Percentiles rank a stretch among this genome's conserved stretches.
These are phyloP conservation scores for Panicum virgatum DNA, from an alignment of 202 grass and related monocot species.

Conservation along the genomic window DNA sequence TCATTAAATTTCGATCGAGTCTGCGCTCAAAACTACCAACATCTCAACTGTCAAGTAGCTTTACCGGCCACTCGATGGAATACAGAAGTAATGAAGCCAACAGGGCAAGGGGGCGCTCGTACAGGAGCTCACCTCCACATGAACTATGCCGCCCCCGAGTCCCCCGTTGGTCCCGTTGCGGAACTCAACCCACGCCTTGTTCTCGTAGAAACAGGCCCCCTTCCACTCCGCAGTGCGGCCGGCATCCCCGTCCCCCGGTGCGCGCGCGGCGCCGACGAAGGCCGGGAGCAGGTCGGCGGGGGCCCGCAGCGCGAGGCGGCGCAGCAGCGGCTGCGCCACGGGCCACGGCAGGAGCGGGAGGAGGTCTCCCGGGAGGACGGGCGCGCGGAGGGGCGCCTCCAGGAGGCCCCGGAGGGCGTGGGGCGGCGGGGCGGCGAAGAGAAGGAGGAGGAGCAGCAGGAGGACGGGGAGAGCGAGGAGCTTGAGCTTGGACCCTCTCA, in stretches of 20 bases:
- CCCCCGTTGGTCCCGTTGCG: constrained; percentile 50
- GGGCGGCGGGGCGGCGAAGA: constrained; percentile 23
- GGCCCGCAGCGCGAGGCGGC: constrained; percentile 49
- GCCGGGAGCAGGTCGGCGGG: constrained; percentile 63
- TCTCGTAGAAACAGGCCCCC: constrained; percentile 79
- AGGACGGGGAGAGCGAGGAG: constrained; percentile 25
- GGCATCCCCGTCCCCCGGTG: not conserved
- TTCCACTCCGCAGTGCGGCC: constrained; percentile 53
- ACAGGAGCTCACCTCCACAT: constrained; percentile 58
- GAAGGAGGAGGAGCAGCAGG: not conserved
- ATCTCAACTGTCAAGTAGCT: not conserved
- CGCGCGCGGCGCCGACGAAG: constrained; percentile 64
- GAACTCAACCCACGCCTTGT: constrained; percentile 66
- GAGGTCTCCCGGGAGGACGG: constrained; percentile 50
- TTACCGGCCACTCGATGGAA: not conserved
- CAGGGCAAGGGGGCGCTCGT: not conserved
- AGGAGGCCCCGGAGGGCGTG: not conserved
- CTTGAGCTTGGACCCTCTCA: constrained; percentile 33
- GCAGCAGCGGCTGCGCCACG: constrained; percentile 51
- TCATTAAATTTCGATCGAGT: not conserved
- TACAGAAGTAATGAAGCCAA: not conserved
- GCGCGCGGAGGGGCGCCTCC: constrained; percentile 10
- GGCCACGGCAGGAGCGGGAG: constrained; percentile 62
- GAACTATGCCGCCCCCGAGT: constrained; percentile 55
- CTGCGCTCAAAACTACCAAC: not conserved